Base-by-base conservation (phyloP, 1,139 yeast genomes). In the Yamadazyma epiphylla region DNA sequence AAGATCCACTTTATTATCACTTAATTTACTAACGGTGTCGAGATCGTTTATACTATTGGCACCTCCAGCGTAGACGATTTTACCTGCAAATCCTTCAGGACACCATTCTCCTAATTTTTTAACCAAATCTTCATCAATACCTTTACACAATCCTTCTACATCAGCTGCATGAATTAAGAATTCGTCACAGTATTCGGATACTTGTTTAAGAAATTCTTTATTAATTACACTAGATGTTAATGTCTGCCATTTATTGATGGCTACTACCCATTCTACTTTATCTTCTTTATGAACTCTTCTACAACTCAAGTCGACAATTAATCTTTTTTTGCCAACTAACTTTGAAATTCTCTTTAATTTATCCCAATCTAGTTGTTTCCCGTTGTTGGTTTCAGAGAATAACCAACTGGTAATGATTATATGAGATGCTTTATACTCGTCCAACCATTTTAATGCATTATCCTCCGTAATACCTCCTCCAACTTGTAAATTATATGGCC, bases 201-300 rank as follows among this genome's bases (percentile, higher is more conserved):
- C 69, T 32, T 56, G 40, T 4, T 46, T 53, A 33, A 91, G 69
- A 19, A 85, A 73, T 19, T 71, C 73, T 24, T 55, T 53, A 30
- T 66, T 64, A 32, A 91, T 64, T 32, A 60, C 72, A 29, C 79
- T 71, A 27, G 67, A 69, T 0, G 98, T 91, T 24, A 89, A 60
- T 0, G 94, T 85, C 57, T 89, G 96, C 98, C 98, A 91, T 55
- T 89, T 84, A 57, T 94, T 88, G 78, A 88, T 91, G 4, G 97
- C 96, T 5, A 94, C 97, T 15, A 80, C 74, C 98, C 98, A 91
- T 28, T 61, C 58, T 3, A 47, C 41, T 3, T 46, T 54, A 3
- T 58, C 64, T 15, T 32, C 32, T 3, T 46, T 43, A 2, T 46
- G 48, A 2, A 68, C 65, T 20, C 72, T 68, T 33, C 95, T 70